Evolutionary conservation across 1,284 basidiomycete species (phyloP).

Genomic region (Caloboletus inedulis): DNA sequence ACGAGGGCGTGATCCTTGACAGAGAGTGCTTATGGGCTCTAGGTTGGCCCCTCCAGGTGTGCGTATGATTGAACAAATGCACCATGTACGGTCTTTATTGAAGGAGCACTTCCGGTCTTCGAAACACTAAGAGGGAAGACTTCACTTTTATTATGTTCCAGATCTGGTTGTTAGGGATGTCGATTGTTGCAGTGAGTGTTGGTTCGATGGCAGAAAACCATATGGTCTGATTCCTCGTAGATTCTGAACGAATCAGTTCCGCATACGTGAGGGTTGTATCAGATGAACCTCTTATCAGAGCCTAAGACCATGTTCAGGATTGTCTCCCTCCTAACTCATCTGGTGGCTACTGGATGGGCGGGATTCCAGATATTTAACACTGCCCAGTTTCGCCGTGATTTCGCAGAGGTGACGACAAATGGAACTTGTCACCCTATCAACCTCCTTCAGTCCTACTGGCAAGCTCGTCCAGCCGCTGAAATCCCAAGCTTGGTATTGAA

Average conservation of each 20-base stretch:
- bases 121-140: slow-evolving; percentile 74
- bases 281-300: neutral
- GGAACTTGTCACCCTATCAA: slow-evolving; percentile 58
- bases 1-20: slow-evolving; percentile 38
- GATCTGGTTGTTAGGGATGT: slow-evolving; percentile 78
- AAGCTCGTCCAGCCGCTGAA: slow-evolving; percentile 52
- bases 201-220: neutral
- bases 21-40: slow-evolving; percentile 53
- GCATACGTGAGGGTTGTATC: slow-evolving; percentile 48
- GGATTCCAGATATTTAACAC: slow-evolving; percentile 62
- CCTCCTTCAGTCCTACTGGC: slow-evolving; percentile 61
- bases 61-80: slow-evolving; percentile 10
- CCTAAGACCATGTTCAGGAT: slow-evolving; percentile 32
- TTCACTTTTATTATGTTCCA: slow-evolving; percentile 75
- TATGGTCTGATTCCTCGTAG: slow-evolving; percentile 11
- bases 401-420: slow-evolving; percentile 54
- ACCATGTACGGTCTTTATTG: neutral
- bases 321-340: slow-evolving; percentile 67
- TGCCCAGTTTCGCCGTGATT: slow-evolving; percentile 52
- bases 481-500: slow-evolving; percentile 66
- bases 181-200: slow-evolving; percentile 55
- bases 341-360: slow-evolving; percentile 69
- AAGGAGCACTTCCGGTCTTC: slow-evolving; percentile 43
- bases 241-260: slow-evolving; percentile 79
- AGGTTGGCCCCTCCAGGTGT: slow-evolving; percentile 66